These are phyloP conservation scores for Solanum hybrid DNA, from an alignment of 305 asterid species.

Conservation along the genomic window DNA sequence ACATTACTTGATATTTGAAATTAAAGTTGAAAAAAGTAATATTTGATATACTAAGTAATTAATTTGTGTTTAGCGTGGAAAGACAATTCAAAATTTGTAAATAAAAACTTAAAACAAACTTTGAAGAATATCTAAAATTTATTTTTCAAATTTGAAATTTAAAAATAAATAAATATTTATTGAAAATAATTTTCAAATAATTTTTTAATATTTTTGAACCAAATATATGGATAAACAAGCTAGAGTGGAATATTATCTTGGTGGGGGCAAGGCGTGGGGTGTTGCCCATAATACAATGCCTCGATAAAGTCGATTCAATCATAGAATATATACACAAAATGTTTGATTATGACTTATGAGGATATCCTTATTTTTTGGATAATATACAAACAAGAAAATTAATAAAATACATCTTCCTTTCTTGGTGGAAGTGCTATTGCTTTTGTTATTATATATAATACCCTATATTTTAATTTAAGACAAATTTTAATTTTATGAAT, in stretches of 20 bases:
- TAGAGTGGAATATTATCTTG: neutral
- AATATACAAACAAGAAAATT: neutral
- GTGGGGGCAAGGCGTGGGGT: neutral
- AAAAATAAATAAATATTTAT: neutral
- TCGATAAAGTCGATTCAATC: conserved; percentile 1
- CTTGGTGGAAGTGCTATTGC: conserved; percentile 16
- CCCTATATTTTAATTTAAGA: neutral
- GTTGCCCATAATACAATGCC: conserved; percentile 8
- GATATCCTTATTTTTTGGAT: conserved; percentile 6
- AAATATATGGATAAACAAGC: neutral
- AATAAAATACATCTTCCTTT: neutral
- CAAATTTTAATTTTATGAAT: neutral
- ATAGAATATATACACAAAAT: neutral
- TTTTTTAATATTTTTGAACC: neutral
- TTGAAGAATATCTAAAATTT: neutral
- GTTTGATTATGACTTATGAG: neutral
- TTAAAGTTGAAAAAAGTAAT: neutral
- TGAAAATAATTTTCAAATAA: neutral
- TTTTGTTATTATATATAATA: neutral
- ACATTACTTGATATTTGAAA: neutral
- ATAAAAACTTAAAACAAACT: neutral
- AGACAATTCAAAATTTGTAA: neutral
- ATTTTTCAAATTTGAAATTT: neutral
- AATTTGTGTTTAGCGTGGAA: neutral
- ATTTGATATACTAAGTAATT: neutral